Evolutionary conservation across 768 basidiomycete genomes (phyloP).

Genomic region (Russula ochroleuca): DNA sequence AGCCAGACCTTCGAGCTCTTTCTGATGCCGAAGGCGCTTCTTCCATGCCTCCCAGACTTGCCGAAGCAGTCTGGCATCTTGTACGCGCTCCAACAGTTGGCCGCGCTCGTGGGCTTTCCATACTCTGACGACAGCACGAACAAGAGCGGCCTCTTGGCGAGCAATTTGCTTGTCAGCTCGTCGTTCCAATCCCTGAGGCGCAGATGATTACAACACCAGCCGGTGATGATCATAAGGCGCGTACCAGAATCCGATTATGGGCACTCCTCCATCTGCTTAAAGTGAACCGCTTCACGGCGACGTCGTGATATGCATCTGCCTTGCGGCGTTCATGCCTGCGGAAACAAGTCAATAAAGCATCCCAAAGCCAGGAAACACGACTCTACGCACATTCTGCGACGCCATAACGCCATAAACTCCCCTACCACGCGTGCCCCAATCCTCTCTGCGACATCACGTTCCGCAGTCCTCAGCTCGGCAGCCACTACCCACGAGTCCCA

Average conservation of each 20-base stretch:
- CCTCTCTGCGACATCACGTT: constrained; percentile 43
- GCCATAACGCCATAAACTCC: constrained; percentile 54
- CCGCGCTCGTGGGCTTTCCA: constrained; percentile 70
- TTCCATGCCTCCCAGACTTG: constrained; percentile 51
- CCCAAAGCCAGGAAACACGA: not conserved
- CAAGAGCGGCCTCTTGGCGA: constrained; percentile 53
- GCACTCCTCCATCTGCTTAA: constrained; percentile 55
- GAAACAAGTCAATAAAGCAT: constrained; percentile 13
- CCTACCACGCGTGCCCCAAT: constrained; percentile 48
- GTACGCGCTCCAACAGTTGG: constrained; percentile 51
- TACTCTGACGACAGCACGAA: constrained; percentile 55
- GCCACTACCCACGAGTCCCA: constrained; percentile 59
- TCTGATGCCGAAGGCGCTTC: constrained; percentile 39
- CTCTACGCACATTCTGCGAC: constrained; percentile 46
- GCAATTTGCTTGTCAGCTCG: constrained; percentile 54
- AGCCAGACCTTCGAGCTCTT: constrained; percentile 45
- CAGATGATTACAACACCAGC: constrained; percentile 6
- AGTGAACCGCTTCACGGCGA: constrained; percentile 42
- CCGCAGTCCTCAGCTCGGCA: constrained; percentile 43
- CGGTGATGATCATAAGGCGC: constrained; percentile 31
- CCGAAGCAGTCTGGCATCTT: constrained; percentile 43
- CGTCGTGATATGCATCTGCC: constrained; percentile 44
- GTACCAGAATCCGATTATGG: constrained; percentile 47
- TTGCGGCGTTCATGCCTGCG: constrained; percentile 43
- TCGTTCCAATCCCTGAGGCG: constrained; percentile 47